Evolutionary conservation across 2,329 filamentous ascomycete genomes (phyloP), one percentile per base, ranked within the genome.

Genomic region (Fusarium sp.): DNA sequence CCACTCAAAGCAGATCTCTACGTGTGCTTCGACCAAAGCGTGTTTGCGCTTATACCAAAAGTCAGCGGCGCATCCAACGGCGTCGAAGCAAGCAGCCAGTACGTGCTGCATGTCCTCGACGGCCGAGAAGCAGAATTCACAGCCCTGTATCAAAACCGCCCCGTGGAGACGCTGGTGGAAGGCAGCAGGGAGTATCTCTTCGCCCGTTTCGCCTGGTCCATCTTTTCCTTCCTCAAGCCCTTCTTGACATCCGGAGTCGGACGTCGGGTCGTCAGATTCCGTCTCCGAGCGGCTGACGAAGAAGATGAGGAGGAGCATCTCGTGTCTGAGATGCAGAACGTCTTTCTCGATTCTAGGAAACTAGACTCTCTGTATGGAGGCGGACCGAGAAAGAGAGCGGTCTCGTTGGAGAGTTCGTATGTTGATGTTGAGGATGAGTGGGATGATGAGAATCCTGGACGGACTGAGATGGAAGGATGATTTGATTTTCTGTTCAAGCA

Each of bases 361-460:
- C 43, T 68, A 1, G 65, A 58, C 3, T 42, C 50, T 1, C 0
- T 69, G 10, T 68, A 69, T 4, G 62, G 66, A 1, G 66, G 66
- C 0, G 62, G 62, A 3, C 15, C 46, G 4, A 10, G 43, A 38
- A 28, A 50, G 12, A 51, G 52, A 14, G 40, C 24, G 0, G 39
- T 55, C 1, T 62, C 57, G 1, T 11, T 67, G 9, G 65, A 68
- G 34, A 66, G 64, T 7, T 44, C 42, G 12, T 69, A 63, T 39
- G 62, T 67, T 14, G 66, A 68, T 20, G 65, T 67, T 32, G 66
- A 68, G 19, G 66, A 68, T 49, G 65, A 63, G 10, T 68, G 66
- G 66, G 66, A 68, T 12, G 65, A 67, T 17, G 66, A 67, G 9
- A 43, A 67, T 5, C 45, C 49, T 0, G 52, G 56, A 1, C 34